A percentile compares a stretch with the other conserved stretches of the same genome.
Conservation (phyloP, 129 eudicot species). For the Artemisia argyi region DNA sequence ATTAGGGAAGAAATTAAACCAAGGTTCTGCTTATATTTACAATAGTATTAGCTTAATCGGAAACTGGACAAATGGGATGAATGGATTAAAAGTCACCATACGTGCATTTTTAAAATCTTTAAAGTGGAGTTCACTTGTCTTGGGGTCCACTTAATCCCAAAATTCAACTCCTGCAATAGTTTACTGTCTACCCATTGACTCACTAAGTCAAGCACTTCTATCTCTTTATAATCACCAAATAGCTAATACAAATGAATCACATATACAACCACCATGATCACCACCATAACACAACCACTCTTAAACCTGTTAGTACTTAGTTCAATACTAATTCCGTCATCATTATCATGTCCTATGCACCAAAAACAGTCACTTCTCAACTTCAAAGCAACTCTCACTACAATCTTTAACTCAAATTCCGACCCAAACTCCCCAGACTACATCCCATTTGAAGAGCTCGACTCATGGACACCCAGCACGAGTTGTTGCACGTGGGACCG, state of each 20-base stretch:
- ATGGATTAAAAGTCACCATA: too few species aligned
- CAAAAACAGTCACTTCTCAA: constrained; percentile 33
- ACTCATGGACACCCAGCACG: constrained; percentile 45
- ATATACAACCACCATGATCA: constrained; percentile 15
- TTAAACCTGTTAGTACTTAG: constrained; percentile 21
- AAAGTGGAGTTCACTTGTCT: constrained; percentile 11
- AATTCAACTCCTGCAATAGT: constrained; percentile 10
- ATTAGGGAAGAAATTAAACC: neutral
- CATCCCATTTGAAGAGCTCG: constrained; percentile 20
- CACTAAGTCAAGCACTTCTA: constrained; percentile 6
- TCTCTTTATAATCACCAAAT: constrained; percentile 7
- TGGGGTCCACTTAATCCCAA: constrained; percentile 18
- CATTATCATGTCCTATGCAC: constrained; percentile 24
- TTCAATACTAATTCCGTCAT: constrained; percentile 30
- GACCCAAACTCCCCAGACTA: constrained; percentile 39
- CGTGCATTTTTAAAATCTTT: neutral
- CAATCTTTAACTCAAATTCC: constrained; percentile 35
- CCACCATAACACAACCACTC: neutral
- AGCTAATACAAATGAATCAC: neutral
- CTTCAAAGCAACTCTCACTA: constrained; percentile 38
- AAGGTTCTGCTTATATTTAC: neutral
- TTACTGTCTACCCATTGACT: constrained; percentile 26
- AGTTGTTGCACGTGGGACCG: constrained; percentile 59
- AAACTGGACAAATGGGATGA: too few species aligned
- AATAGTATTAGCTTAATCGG: neutral